These are phyloP conservation scores for Crithidia fasciculata DNA, from an alignment of 208 protist species.

Conservation along the genomic window DNA sequence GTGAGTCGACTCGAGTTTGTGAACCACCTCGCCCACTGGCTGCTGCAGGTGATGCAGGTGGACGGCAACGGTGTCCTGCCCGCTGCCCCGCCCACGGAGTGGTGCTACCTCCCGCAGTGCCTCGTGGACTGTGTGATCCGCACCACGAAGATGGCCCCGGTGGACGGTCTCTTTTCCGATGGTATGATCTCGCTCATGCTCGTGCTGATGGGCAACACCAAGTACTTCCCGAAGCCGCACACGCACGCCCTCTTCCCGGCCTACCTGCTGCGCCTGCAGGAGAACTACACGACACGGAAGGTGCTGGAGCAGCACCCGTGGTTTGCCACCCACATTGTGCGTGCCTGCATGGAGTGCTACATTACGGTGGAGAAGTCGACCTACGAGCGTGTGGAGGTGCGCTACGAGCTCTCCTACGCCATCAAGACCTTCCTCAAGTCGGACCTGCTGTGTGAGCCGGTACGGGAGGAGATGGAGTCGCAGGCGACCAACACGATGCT, in stretches of 20 bases:
- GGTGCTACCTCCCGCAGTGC: conserved; percentile 85
- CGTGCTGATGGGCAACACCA: conserved; percentile 90
- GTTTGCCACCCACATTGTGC: conserved; percentile 82
- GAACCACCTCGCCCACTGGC: conserved; percentile 80
- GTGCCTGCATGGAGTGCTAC: conserved; percentile 87
- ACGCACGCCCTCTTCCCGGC: conserved; percentile 86
- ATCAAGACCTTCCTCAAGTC: conserved; percentile 74
- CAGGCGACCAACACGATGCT: conserved; percentile 67
- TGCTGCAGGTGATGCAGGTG: conserved; percentile 75
- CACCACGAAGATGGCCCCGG: conserved; percentile 56
- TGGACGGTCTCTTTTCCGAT: conserved; percentile 62
- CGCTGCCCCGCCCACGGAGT: conserved; percentile 52
- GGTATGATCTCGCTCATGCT: conserved; percentile 86
- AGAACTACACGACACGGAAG: conserved; percentile 50
- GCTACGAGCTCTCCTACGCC: conserved; percentile 83
- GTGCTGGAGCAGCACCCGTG: conserved; percentile 79
- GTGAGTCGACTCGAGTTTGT: conserved; percentile 65
- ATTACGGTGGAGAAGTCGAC: conserved; percentile 89
- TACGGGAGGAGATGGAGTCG: conserved; percentile 76
- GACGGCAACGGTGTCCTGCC: conserved; percentile 53
- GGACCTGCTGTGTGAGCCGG: conserved; percentile 71
- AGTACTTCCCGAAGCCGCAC: conserved; percentile 91
- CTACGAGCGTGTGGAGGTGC: conserved; percentile 85
- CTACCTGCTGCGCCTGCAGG: conserved; percentile 67
- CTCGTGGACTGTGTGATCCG: conserved; percentile 84